Conservation (phyloP, 306 rosid species). For the Rosa lucieae region DNA sequence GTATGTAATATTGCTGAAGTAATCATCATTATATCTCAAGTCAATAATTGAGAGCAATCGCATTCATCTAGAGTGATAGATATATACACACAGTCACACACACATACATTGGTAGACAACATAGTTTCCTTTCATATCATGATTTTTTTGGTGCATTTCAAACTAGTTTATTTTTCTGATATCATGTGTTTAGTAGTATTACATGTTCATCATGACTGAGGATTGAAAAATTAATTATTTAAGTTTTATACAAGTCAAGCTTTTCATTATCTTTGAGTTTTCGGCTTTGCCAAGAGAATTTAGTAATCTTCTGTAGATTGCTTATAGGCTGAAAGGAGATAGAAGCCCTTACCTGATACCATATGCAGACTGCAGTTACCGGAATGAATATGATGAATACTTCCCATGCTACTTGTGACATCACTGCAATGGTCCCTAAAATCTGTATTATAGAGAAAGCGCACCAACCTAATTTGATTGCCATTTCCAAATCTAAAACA, state of each 20-base stretch:
- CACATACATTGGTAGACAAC: too few species aligned
- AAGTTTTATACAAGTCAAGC: too few species aligned
- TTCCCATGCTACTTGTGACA: slow-evolving; percentile 97
- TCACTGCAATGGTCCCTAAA: slow-evolving; percentile 83
- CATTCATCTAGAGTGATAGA: too few species aligned
- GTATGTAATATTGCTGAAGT: slow-evolving; percentile 78
- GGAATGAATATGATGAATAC: slow-evolving; percentile 86
- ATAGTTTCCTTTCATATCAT: too few species aligned
- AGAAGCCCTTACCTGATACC: slow-evolving; percentile 78
- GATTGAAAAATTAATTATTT: too few species aligned
- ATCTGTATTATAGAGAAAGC: slow-evolving; percentile 86
- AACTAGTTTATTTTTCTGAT: too few species aligned
- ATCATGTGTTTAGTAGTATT: too few species aligned
- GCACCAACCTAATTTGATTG: slow-evolving; percentile 77
- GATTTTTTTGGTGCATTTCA: too few species aligned
- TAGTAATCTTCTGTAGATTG: not conserved
- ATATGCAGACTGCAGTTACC: slow-evolving; percentile 74
- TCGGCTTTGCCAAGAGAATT: not conserved
- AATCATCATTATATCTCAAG: slow-evolving; percentile 17
- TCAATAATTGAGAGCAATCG: not conserved
- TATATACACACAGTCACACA: too few species aligned
- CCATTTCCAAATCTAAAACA: slow-evolving; percentile 84
- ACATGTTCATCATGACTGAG: too few species aligned
- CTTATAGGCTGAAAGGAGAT: not conserved
- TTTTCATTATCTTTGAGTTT: not conserved